Conservation (phyloP, 2,329 filamentous ascomycete species). For the Arthrocladium fulminans region DNA sequence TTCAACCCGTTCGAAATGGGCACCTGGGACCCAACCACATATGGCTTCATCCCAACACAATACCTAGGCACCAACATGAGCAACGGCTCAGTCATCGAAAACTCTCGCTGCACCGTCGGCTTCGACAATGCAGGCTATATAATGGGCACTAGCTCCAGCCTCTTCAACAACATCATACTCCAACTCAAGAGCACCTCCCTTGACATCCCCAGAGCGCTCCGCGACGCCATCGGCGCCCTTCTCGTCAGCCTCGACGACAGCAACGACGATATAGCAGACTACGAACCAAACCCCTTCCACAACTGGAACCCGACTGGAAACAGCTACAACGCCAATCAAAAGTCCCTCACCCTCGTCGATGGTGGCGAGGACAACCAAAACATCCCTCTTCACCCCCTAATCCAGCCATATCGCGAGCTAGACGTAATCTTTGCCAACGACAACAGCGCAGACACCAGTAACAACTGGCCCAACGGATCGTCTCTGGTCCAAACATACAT, state of each 20-base stretch:
- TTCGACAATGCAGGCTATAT: constrained; percentile 77
- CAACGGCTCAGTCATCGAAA: constrained; percentile 48
- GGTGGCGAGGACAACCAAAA: constrained; percentile 72
- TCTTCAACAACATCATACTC: constrained; percentile 74
- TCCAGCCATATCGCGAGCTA: constrained; percentile 61
- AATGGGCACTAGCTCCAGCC: constrained; percentile 74
- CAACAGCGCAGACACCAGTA: constrained; percentile 61
- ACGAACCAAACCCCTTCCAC: constrained; percentile 67
- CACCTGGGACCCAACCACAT: constrained; percentile 63
- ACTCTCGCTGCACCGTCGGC: constrained; percentile 60
- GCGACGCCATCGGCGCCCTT: constrained; percentile 30
- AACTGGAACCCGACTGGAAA: constrained; percentile 54
- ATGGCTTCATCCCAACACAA: constrained; percentile 60
- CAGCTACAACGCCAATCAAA: constrained; percentile 41
- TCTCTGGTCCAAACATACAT: constrained; percentile 65
- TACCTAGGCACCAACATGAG: constrained; percentile 67
- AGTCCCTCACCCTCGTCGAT: constrained; percentile 62
- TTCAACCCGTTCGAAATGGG: constrained; percentile 74
- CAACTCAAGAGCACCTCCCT: constrained; percentile 49
- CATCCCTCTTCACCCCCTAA: constrained; percentile 67
- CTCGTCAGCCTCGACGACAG: constrained; percentile 52
- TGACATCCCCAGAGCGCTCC: constrained; percentile 43
- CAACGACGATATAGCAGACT: constrained; percentile 66
- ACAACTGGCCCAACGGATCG: constrained; percentile 69
- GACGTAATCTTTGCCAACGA: constrained; percentile 78